A percentile compares a stretch with the other conserved stretches of the same genome.
Conservation (phyloP, 2,329 filamentous ascomycete genomes). For the Calycina herbarum region DNA sequence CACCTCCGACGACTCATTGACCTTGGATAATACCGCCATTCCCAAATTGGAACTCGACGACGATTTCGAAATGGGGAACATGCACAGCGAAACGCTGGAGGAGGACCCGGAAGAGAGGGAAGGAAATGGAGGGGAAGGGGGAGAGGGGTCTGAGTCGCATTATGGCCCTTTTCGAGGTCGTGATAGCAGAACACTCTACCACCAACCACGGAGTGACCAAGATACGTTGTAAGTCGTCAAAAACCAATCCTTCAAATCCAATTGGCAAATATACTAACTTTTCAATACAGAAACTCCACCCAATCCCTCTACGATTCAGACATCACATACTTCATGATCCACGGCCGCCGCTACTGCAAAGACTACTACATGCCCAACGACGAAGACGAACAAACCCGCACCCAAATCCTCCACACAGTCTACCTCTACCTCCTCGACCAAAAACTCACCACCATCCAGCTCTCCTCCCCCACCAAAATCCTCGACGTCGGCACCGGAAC, state of each 20-base stretch:
- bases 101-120: not conserved
- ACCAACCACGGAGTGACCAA: conserved; percentile 22
- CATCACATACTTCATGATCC: conserved; percentile 44
- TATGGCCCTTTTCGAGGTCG: conserved; percentile 3
- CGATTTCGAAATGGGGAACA: conserved; percentile 1
- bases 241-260: not conserved
- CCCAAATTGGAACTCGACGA: not conserved
- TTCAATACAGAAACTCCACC: conserved; percentile 33
- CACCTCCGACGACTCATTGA: not conserved
- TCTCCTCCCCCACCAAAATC: conserved; percentile 44
- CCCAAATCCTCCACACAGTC: conserved; percentile 33
- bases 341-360: conserved; percentile 50
- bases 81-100: not conserved
- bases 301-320: conserved; percentile 35
- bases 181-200: conserved; percentile 24
- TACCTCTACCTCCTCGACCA: conserved; percentile 31
- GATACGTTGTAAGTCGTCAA: conserved; percentile 27
- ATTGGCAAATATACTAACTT: not conserved
- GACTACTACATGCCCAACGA: conserved; percentile 43
- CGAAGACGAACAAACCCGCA: conserved; percentile 35
- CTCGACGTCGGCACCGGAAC: conserved; percentile 56
- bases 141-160: not conserved
- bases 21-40: not conserved
- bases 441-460: conserved; percentile 33
- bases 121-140: not conserved